A percentile compares a stretch with the other conserved stretches of the same genome.
Conservation (phyloP, 345 rosid genomes). For the Camelina sativa region DNA sequence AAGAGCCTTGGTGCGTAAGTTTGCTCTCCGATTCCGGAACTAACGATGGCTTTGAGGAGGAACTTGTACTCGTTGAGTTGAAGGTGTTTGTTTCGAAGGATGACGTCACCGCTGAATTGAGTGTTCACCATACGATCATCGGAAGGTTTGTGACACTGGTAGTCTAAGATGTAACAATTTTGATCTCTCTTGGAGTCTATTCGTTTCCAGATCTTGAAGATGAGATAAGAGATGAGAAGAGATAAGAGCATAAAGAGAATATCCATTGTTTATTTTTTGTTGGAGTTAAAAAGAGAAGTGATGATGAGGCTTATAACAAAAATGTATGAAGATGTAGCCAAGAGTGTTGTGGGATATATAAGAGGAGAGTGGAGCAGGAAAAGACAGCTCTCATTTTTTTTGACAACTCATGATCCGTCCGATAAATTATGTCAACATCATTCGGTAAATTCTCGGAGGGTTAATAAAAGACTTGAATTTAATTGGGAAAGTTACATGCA, state of each 20-base stretch:
- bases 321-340: slow-evolving; percentile 30
- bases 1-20: slow-evolving; percentile 62
- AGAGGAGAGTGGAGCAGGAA: slow-evolving; percentile 13
- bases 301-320: slow-evolving; percentile 4
- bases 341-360: slow-evolving; percentile 38
- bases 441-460: background rate
- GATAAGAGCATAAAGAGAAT: slow-evolving; percentile 40
- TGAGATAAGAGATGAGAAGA: slow-evolving; percentile 38
- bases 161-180: slow-evolving; percentile 69
- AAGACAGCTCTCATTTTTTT: slow-evolving; percentile 26
- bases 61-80: slow-evolving; percentile 64
- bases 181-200: slow-evolving; percentile 44
- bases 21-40: slow-evolving; percentile 76
- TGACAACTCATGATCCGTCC: slow-evolving; percentile 38
- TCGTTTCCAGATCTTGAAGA: slow-evolving; percentile 43
- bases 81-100: slow-evolving; percentile 58
- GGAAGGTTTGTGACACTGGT: slow-evolving; percentile 66
- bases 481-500: slow-evolving; percentile 25
- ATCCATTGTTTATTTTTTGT: slow-evolving; percentile 40
- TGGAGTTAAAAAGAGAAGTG: slow-evolving; percentile 14
- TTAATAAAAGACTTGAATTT: background rate
- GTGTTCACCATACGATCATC: slow-evolving; percentile 59
- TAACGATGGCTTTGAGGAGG: slow-evolving; percentile 59
- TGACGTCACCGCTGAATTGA: slow-evolving; percentile 47
- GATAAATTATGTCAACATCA: slow-evolving; percentile 20